Percentiles rank a stretch among this genome's conserved stretches.
Conservation (phyloP, 2,329 filamentous ascomycete species). For the Xylaria sp. region DNA sequence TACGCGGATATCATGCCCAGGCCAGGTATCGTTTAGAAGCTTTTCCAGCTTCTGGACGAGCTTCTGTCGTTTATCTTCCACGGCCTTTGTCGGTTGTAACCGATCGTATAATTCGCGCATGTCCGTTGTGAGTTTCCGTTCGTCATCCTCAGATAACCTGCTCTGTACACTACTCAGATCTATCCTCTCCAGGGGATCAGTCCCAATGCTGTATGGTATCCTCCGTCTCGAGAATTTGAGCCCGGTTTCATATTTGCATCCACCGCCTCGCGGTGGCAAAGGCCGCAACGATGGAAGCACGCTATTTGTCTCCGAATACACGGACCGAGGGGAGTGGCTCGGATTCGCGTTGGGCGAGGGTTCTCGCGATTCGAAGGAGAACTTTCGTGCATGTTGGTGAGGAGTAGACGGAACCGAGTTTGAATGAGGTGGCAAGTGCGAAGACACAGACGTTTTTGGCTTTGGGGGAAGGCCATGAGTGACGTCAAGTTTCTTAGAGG, state of each 20-base stretch:
- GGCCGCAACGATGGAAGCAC: conserved; percentile 75
- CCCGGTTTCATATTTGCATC: conserved; percentile 90
- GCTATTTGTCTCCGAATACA: conserved; percentile 88
- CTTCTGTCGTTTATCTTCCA: conserved; percentile 77
- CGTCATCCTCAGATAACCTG: conserved; percentile 76
- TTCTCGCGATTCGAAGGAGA: conserved; percentile 79
- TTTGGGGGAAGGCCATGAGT: conserved; percentile 43
- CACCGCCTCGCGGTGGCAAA: conserved; percentile 66
- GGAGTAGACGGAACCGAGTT: conserved; percentile 95
- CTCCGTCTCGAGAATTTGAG: conserved; percentile 83
- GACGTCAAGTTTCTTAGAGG: conserved; percentile 56
- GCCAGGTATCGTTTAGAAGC: conserved; percentile 91
- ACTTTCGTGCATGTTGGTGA: conserved; percentile 85
- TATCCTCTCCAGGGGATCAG: conserved; percentile 77
- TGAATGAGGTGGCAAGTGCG: conserved; percentile 71
- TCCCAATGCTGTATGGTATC: conserved; percentile 92
- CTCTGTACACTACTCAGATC: conserved; percentile 78
- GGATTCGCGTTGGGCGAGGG: conserved; percentile 82
- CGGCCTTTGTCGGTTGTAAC: conserved; percentile 83
- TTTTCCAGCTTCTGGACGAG: conserved; percentile 89
- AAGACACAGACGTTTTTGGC: conserved; percentile 50
- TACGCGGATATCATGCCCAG: conserved; percentile 87
- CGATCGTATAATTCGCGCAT: conserved; percentile 87
- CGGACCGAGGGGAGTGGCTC: conserved; percentile 88
- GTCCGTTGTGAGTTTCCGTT: conserved; percentile 79